A percentile compares a stretch with the other conserved stretches of the same genome.
Evolutionary conservation across 2,329 filamentous ascomycete genomes (phyloP).

Genomic region (Salinomyces thailandicus): DNA sequence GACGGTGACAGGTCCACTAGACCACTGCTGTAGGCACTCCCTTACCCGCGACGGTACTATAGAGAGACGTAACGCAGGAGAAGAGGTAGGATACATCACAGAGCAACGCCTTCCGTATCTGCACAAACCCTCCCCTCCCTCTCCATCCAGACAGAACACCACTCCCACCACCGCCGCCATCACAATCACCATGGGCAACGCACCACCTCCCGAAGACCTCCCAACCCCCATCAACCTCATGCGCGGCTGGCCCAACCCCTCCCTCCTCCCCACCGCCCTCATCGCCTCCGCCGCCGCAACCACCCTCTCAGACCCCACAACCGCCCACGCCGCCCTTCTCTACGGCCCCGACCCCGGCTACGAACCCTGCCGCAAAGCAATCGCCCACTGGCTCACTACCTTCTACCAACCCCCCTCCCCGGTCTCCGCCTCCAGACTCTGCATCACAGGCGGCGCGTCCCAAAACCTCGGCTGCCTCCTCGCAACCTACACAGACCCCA

Average conservation of each 20-base stretch:
- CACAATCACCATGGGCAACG: constrained; percentile 1
- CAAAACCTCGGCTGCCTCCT: constrained; percentile 71
- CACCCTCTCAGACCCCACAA: constrained; percentile 49
- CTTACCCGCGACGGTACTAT: too few relatives aligned
- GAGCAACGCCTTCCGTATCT: too few relatives aligned
- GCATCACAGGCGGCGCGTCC: constrained; percentile 74
- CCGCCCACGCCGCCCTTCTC: constrained; percentile 55
- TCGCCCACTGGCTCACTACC: constrained; percentile 59
- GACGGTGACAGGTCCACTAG: too few relatives aligned
- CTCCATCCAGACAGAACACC: too few relatives aligned
- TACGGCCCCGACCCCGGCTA: constrained; percentile 75
- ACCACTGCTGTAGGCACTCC: too few relatives aligned
- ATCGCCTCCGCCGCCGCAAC: constrained; percentile 51
- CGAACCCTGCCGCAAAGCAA: constrained; percentile 53
- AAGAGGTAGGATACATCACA: too few relatives aligned
- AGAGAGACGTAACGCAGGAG: too few relatives aligned
- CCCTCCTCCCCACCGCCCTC: constrained; percentile 54
- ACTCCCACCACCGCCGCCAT: background rate
- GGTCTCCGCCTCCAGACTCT: constrained; percentile 51
- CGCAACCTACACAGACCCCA: constrained; percentile 69
- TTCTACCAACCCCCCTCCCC: constrained; percentile 45
- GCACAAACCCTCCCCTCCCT: too few relatives aligned
- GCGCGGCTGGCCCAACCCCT: constrained; percentile 56
- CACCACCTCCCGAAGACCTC: background rate
- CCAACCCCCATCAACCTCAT: constrained; percentile 49